Conservation (phyloP, 768 basidiomycete species). For the Tricholoma saponaceum region DNA sequence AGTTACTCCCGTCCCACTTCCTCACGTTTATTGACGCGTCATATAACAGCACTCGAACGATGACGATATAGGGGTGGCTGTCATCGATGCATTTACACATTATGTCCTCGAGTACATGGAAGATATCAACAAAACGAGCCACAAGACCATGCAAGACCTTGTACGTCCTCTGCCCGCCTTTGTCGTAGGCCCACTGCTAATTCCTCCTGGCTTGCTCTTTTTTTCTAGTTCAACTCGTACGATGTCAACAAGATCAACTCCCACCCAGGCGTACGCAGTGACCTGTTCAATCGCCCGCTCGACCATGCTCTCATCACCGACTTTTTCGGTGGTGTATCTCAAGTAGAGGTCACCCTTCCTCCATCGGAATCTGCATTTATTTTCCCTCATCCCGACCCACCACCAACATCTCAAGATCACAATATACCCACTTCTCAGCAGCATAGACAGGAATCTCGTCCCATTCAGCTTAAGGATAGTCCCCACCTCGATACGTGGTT, state of each 20-base stretch:
- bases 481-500: not conserved
- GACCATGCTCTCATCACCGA: slow-evolving; percentile 66
- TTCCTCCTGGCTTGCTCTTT: not conserved
- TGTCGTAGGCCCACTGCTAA: not conserved
- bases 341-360: slow-evolving; percentile 58
- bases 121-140: slow-evolving; percentile 85
- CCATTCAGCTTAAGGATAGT: not conserved
- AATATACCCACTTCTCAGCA: not conserved
- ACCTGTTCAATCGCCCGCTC: slow-evolving; percentile 71
- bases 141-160: slow-evolving; percentile 74
- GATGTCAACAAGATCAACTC: slow-evolving; percentile 74
- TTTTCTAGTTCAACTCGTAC: slow-evolving; percentile 71
- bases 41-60: slow-evolving; percentile 80
- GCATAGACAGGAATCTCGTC: not conserved
- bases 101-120: slow-evolving; percentile 90
- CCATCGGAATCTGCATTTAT: not conserved
- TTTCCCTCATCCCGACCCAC: not conserved
- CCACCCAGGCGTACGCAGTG: slow-evolving; percentile 83
- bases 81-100: slow-evolving; percentile 95
- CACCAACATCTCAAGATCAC: not conserved
- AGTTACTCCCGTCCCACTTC: not conserved
- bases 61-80: slow-evolving; percentile 89
- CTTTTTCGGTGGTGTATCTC: slow-evolving; percentile 86
- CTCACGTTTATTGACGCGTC: not conserved
- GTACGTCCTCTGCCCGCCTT: slow-evolving; percentile 39